A percentile compares a stretch with the other conserved stretches of the same genome.
Conservation (phyloP, 331 rosid species). For the Malus hybrid region DNA sequence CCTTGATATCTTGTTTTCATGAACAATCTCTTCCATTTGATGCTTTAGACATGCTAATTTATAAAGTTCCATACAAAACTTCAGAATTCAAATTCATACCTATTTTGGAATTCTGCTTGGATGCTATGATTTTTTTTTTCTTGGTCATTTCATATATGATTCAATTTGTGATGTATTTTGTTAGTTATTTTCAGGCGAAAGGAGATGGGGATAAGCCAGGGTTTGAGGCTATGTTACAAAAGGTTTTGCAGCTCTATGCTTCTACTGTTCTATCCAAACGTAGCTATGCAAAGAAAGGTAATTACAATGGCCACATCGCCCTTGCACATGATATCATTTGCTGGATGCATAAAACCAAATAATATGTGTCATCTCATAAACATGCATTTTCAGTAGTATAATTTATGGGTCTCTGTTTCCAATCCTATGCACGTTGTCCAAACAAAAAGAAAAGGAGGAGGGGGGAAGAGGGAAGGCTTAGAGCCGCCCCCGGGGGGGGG, state of each 20-base stretch:
- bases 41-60: background rate
- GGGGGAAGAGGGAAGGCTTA: too few species aligned
- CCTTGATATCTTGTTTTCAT: background rate
- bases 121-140: background rate
- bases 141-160: background rate
- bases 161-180: slow-evolving; percentile 1
- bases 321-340: background rate
- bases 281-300: slow-evolving; percentile 72
- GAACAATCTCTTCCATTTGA: background rate
- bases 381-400: background rate
- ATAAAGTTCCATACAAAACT: background rate
- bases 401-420: background rate
- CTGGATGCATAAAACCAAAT: background rate
- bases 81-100: background rate
- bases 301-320: background rate
- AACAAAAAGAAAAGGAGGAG: background rate
- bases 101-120: background rate
- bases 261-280: slow-evolving; percentile 82
- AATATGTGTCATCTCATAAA: background rate
- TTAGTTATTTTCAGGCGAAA: slow-evolving; percentile 56
- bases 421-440: background rate
- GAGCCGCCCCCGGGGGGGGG: too few species aligned
- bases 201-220: slow-evolving; percentile 98
- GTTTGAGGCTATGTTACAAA: slow-evolving; percentile 91
- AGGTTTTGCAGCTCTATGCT: slow-evolving; percentile 93